Base-by-base conservation (phyloP, 192 early-diverging fungal species). In the Mortierella alpina region DNA sequence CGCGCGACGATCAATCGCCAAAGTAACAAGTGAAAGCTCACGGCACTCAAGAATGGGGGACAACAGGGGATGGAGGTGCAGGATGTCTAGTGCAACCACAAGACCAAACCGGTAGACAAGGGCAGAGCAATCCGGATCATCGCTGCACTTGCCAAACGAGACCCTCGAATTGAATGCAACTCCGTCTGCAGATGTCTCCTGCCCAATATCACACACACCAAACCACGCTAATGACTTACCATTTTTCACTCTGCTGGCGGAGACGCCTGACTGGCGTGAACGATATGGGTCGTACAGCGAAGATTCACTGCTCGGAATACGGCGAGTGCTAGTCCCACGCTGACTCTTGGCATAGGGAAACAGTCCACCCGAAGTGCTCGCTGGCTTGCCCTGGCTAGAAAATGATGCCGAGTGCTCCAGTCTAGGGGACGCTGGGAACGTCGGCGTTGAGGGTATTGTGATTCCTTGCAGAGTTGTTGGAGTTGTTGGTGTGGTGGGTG, bases 251-350 rank as follows among this genome's bases (percentile, higher is more conserved):
- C 70, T 67, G 60, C 68, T 72, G 59, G 70, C 77, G 11, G 77
- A 72, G 8, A 80, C 58, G 48, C 63, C 68, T 46, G 67, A 68
- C 14, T 77, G 75, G 18, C 75, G 75, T 42, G 75, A 69, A 20
- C 75, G 75, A 60, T 77, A 77, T 20, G 75, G 75, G 59, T 77
- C 75, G 23, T 77, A 70, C 54, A 77, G 45, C 5, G 75, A 77
- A 5, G 63, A 51, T 41, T 77, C 75, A 50, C 51, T 77, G 15
- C 75, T 70, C 9, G 75, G 75, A 48, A 77, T 54, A 22, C 69
- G 68, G 18, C 75, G 49, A n/a, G 75, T 71, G 45, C 51, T 59
- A 2, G 61, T 57, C 7, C 50, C 50, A 17, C 75, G 75, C 22
- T 70, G 75, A 10, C 23, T 45, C 7, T 66, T 70, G 40, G 42